Base-by-base conservation (phyloP, 805 yeast species). In the Barnettozyma pratensis region DNA sequence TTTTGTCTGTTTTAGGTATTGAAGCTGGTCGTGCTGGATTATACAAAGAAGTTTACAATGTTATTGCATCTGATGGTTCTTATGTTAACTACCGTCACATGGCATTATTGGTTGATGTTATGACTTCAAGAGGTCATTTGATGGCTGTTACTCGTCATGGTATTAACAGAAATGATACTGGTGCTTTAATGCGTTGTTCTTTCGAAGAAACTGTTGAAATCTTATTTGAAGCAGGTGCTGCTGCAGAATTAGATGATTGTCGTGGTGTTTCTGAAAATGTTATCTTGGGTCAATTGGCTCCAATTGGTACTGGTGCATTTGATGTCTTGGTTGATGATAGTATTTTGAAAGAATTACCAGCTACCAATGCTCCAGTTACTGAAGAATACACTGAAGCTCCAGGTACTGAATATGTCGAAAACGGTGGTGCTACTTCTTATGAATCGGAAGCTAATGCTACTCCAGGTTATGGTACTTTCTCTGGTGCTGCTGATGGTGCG, bases 121-220 rank as follows among this genome's bases (percentile, higher is more conserved):
- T 94, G 99, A 94, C 99, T 2, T 87, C 96, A 37, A 85, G 96
- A 64, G 99, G 99, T 63, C 96, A 92, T 65, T 76, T 94, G 69
- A 92, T 95, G 87, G 98, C 99, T 38, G 91, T 94, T 62, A 92
- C 98, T 40, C 95, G 99, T 79, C 99, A 94, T 66, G 99, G 99
- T 79, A 92, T 94, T 71, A 94, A 94, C 71, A 85, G 99, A 72
- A 87, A 96, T 37, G 97, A 94, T 57, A 94, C 99, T 31, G 99
- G 99, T 71, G 99, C 99, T 2, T 77, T 94, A 64, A 94, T 94
- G 99, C 83, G 99, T 71, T 94, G 97, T 75, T 92, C 99, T 39
- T 94, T 94, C 74, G 99, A 94, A 72, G 99, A 94, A 70, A 94
- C 99, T 7, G 99, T 94, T 39, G 99, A 94, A 72, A 94, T 94